These are phyloP conservation scores for Mortierella sp. DNA, from an alignment of 371 early-diverging fungal genomes.

Conservation along the genomic window DNA sequence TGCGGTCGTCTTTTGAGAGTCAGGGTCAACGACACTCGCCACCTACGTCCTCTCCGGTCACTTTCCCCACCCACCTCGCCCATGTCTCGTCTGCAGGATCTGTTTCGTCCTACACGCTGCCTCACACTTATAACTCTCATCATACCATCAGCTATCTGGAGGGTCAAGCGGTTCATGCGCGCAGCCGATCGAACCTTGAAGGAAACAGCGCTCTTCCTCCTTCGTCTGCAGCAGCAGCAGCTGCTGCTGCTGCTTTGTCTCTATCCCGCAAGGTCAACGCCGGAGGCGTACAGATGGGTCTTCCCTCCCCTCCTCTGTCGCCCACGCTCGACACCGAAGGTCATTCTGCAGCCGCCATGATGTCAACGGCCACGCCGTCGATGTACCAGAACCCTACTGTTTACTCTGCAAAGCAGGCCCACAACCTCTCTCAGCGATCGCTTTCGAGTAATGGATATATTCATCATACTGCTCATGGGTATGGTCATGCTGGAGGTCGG, in stretches of 20 bases:
- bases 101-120: not conserved
- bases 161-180: slow-evolving; percentile 11
- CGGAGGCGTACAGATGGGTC: not conserved
- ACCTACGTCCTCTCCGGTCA: not conserved
- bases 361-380: not conserved
- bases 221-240: not conserved
- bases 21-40: not conserved
- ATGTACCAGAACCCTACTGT: not conserved
- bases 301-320: slow-evolving; percentile 43
- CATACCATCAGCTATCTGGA: slow-evolving; percentile 22
- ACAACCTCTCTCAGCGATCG: not conserved
- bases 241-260: not conserved
- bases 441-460: not conserved
- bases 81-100: not conserved
- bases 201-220: not conserved
- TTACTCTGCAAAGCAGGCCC: not conserved
- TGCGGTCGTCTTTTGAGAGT: not conserved
- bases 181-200: slow-evolving; percentile 2
- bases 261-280: not conserved
- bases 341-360: not conserved
- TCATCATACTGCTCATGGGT: not conserved
- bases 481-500: not conserved
- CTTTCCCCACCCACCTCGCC: not conserved
- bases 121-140: slow-evolving; percentile 1
- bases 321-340: slow-evolving; percentile 26